Percentiles rank a stretch among this genome's conserved stretches.
phyloP scores from a whole-genome alignment of 805 yeast genomes.

The Candida broadrunensis region DNA sequence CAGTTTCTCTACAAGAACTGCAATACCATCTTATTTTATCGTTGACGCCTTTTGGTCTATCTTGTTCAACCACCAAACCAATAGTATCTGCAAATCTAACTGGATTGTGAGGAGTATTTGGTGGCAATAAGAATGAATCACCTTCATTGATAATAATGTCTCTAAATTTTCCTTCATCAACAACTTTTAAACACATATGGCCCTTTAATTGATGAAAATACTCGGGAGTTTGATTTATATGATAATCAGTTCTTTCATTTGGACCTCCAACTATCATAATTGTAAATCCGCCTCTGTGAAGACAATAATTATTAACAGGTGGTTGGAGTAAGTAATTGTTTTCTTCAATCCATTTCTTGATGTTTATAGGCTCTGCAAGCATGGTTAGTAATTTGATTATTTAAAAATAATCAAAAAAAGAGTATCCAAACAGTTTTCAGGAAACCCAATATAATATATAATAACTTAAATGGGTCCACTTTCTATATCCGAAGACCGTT shows the following conservation, averaged over 20 bases:
- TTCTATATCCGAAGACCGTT: too few relatives aligned
- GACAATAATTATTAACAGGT: slow-evolving; percentile 87
- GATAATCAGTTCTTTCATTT: slow-evolving; percentile 89
- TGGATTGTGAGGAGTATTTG: slow-evolving; percentile 85
- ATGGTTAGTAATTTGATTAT: slow-evolving; percentile 24
- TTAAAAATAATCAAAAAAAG: too few relatives aligned
- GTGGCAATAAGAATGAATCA: slow-evolving; percentile 83
- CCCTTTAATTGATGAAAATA: slow-evolving; percentile 90
- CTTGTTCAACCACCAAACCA: slow-evolving; percentile 91
- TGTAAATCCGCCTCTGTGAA: slow-evolving; percentile 89
- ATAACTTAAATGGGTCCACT: too few relatives aligned
- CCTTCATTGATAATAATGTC: slow-evolving; percentile 80
- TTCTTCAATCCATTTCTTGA: slow-evolving; percentile 77
- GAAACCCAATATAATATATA: too few relatives aligned
- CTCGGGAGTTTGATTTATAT: slow-evolving; percentile 91
- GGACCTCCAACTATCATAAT: slow-evolving; percentile 98
- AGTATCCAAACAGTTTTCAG: too few relatives aligned
- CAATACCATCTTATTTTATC: slow-evolving; percentile 92
- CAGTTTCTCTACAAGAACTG: slow-evolving; percentile 57
- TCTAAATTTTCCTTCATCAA: slow-evolving; percentile 63
- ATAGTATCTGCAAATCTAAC: slow-evolving; percentile 82
- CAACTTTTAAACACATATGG: slow-evolving; percentile 77
- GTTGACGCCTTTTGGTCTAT: slow-evolving; percentile 66
- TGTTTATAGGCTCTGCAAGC: slow-evolving; percentile 70
- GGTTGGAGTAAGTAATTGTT: slow-evolving; percentile 77